Base-by-base conservation (phyloP, 495 filamentous ascomycete genomes). In the Penicillium bialowiezense region DNA sequence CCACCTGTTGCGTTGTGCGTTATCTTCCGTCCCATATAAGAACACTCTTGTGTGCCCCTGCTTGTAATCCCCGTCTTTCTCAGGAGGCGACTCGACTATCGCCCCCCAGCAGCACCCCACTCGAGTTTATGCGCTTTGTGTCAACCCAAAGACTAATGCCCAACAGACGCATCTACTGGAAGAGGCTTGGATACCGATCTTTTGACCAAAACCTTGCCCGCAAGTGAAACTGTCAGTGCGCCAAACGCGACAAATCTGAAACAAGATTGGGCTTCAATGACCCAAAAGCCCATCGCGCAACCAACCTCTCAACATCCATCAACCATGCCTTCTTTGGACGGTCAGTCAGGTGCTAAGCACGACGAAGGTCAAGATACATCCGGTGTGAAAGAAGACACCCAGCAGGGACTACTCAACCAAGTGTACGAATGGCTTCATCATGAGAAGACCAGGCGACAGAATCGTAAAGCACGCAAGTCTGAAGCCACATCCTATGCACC, bases 391-490 rank as follows among this genome's bases (percentile, higher is more conserved):
- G 64, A 70, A 17, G 70, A 73, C 38, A 42, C 58, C 10, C 70
- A 70, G 35, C 41, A 64, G 43, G 59, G 47, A 44, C 68, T 96
- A 5, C 62, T 92, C 32, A 73, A 79, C 34, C 88, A 92, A 60
- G 82, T 96, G 18, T 72, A 76, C 17, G 82, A 85, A 48, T 96
- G 91, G 91, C 73, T 96, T 33, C 78, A 89, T 44, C 77, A 80
- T 34, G 89, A 95, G 64, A 88, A 86, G 65, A 62, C 71, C 21
- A 89, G 85, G 64, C 81, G 75, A 55, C 75, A 75, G 42, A 64
- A 68, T 15, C 74, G 74, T 43, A 80, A 77, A 49, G 58, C 55
- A 21, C 61, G 61, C 1, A 54, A 56, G 34, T 47, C 50, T 56
- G 62, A 71, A 8, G 72, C 68, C 47, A 50, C 35, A 32, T 55